Percentiles rank a stretch among this genome's conserved stretches.
Evolutionary conservation across 2,329 filamentous ascomycete genomes (phyloP).

Genomic region (Sporothrix protearum): DNA sequence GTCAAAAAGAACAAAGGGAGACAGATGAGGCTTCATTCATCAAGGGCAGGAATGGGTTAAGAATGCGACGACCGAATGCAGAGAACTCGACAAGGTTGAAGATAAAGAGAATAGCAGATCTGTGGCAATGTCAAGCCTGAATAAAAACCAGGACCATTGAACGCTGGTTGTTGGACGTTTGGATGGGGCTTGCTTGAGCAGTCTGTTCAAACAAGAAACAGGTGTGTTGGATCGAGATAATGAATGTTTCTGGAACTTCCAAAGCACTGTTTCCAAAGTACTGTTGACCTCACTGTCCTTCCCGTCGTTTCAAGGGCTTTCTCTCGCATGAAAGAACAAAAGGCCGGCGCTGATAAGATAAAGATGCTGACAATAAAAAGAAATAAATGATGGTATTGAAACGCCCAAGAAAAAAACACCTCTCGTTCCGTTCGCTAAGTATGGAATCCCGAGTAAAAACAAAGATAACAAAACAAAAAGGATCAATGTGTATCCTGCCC

Average conservation of each 20-base stretch:
- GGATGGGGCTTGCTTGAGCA: neutral
- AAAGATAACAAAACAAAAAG: neutral
- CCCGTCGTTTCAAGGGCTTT: neutral
- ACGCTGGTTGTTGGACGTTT: neutral
- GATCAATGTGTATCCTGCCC: constrained; percentile 6
- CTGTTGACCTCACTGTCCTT: neutral
- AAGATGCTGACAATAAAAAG: neutral
- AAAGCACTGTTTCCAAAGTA: too few species aligned
- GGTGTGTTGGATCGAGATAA: neutral
- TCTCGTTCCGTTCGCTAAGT: constrained; percentile 13
- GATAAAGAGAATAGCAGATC: neutral
- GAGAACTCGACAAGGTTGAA: neutral
- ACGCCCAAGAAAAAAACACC: constrained; percentile 17
- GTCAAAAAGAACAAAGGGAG: neutral
- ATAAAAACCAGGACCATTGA: neutral
- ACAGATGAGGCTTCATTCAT: neutral
- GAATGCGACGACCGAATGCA: neutral
- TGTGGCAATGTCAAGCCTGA: neutral
- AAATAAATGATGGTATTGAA: neutral
- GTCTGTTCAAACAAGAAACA: neutral
- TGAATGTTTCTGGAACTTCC: neutral
- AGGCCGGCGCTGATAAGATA: constrained; percentile 18
- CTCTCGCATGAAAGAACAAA: neutral
- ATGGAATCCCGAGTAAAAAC: neutral
- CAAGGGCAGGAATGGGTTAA: neutral